Percentiles rank a stretch among this genome's conserved stretches.
phyloP scores from a whole-genome alignment of 1,139 yeast genomes.

The Nakaseomyces kungkrabaensis region DNA sequence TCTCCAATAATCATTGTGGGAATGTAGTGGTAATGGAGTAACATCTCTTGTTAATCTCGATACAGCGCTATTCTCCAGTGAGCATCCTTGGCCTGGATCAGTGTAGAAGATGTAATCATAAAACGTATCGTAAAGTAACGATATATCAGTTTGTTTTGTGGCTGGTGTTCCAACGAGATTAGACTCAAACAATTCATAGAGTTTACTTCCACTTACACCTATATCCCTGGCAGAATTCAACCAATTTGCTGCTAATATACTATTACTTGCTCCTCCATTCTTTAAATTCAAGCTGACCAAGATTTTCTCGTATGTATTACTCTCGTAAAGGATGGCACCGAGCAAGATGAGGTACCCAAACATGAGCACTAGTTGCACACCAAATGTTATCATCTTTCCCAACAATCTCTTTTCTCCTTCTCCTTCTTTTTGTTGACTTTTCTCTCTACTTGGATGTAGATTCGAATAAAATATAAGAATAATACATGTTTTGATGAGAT shows the following conservation, averaged over 20 bases:
- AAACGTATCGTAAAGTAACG: constrained; percentile 12
- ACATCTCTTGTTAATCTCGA: constrained; percentile 40
- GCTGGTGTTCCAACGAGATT: background rate
- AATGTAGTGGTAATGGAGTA: constrained; percentile 41
- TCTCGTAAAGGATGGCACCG: background rate
- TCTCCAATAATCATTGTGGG: constrained; percentile 75
- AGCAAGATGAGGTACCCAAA: background rate
- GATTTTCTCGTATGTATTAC: background rate
- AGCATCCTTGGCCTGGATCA: constrained; percentile 5
- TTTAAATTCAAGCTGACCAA: background rate
- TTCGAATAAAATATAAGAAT: too few relatives aligned
- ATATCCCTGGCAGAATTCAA: background rate
- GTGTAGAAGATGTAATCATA: constrained; percentile 7
- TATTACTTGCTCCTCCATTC: background rate
- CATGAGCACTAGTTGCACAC: background rate
- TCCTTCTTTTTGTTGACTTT: too few relatives aligned
- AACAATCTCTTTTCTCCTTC: too few relatives aligned
- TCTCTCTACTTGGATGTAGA: too few relatives aligned
- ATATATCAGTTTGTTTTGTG: constrained; percentile 3
- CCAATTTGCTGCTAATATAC: background rate
- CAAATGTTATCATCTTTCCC: background rate
- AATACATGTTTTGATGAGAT: too few relatives aligned
- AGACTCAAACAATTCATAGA: background rate
- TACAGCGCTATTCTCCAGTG: constrained; percentile 12
- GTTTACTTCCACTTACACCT: background rate